Base-by-base conservation (phyloP, 2,329 filamentous ascomycete species). In the Acephala macrosclerotiorum region DNA sequence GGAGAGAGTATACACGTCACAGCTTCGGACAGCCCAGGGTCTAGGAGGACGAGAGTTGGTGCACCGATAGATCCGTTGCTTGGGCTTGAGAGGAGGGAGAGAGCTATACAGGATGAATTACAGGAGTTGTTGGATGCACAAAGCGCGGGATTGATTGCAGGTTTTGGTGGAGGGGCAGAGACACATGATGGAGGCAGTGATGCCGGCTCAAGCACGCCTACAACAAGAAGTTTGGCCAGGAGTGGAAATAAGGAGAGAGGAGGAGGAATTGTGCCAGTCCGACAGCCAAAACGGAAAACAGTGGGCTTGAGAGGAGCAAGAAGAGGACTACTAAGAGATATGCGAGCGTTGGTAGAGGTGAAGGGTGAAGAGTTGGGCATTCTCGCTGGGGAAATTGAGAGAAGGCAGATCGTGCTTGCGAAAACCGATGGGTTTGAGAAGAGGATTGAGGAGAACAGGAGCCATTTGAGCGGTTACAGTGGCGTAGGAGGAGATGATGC, bases 321-420 rank as follows among this genome's bases (percentile, higher is more conserved):
- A n/a, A 82, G 83, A 33, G 89, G 88, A 0, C 84, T 95, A 8
- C 83, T 86, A 18, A 83, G 82, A 58, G 84, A 86, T 58, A 91
- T 94, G 76, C 80, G 83, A 2, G 86, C 88, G 61, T 79, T 94
- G 5, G 87, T 86, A 0, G 83, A 84, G 9, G 79, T 94, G 29
- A 93, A 93, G 74, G 80, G 81, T 3, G 90, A 93, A 64, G 90
- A 94, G 77, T 81, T 88, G n/a, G 81, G 83, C 0, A 80, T 88
- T 26, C 79, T 93, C 0, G 82, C 85, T 2, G 79, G 81, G 1
- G 86, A 89, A 1, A 76, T 91, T 40, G 78, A 80, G 3, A 80
- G 85, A 62, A 83, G 90, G 16, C 84, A 87, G 65, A 78, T 81
- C 3, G 87, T 87, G 0, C 78, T 93, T 0, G 79, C 82, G 1